Base-by-base conservation (phyloP, 805 yeast species). In the Hanseniaspora vineae region DNA sequence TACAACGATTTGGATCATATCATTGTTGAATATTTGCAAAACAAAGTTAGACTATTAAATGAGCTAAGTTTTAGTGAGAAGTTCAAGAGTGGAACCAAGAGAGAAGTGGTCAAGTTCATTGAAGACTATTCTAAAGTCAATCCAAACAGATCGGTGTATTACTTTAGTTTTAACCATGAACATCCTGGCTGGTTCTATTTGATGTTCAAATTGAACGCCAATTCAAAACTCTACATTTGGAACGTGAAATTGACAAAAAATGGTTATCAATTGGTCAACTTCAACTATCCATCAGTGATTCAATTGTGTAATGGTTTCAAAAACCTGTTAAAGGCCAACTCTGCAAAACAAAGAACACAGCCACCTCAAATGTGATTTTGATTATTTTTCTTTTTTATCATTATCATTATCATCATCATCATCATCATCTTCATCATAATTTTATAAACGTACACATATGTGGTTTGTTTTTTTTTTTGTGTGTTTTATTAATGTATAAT, bases 241-340 rank as follows among this genome's bases (percentile, higher is more conserved):
- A 85, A 86, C 58, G 96, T 92, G 39, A 83, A 80, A 64, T 86
- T 86, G n/a, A 81, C 84, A 47, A 88, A 92, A 29, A 81, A 81
- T 50, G 97, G 97, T 2, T 90, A 77, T 59, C 80, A 78, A 58
- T 70, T 92, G 60, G 80, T 79, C 61, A 81, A 81, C 14, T 85
- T 84, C 59, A 75, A 79, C 31, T 92, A 92, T 61, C 90, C 96
- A n/a, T 88, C 84, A 63, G 88, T 90, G 72, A 78, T 78, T 52
- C 77, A 82, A 49, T 73, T 92, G 57, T 84, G 96, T 69, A 92
- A 92, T 59, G 99, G 99, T 15, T 92, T 92, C 79, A 92, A 92
- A 71, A 83, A 81, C 14, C 52, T 72, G 47, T 54, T 72, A 51
- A 70, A 66, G 51, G 59, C 67, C 31, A 59, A 58, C 11, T n/a